Conservation (phyloP, 2,329 filamentous ascomycete species). For the Zasmidium citrigriseum region DNA sequence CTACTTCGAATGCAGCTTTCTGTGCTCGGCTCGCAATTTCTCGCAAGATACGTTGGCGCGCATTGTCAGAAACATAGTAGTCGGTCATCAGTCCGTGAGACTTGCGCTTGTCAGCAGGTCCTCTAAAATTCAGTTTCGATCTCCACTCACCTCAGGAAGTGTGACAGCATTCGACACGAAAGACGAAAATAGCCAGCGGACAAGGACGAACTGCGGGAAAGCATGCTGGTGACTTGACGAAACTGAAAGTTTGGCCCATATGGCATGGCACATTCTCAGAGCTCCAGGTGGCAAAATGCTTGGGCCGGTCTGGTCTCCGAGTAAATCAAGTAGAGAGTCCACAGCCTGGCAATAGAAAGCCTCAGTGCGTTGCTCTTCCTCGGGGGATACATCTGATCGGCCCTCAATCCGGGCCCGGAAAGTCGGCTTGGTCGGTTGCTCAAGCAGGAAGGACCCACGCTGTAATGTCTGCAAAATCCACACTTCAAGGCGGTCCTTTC, state of each 20-base stretch:
- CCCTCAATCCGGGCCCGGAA: constrained; percentile 69
- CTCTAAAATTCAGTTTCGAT: not conserved
- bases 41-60: constrained; percentile 71
- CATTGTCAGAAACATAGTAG: constrained; percentile 89
- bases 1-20: constrained; percentile 75
- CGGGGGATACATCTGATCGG: constrained; percentile 67
- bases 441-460: constrained; percentile 86
- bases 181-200: constrained; percentile 87
- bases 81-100: constrained; percentile 70
- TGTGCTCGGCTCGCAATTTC: constrained; percentile 80
- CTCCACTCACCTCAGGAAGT: constrained; percentile 72
- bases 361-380: constrained; percentile 79
- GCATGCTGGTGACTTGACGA: constrained; percentile 67
- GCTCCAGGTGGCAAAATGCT: constrained; percentile 86
- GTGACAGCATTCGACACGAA: constrained; percentile 83
- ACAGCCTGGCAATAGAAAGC: constrained; percentile 87
- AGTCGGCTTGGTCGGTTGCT: constrained; percentile 76
- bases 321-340: constrained; percentile 76
- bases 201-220: constrained; percentile 81
- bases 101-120: constrained; percentile 43
- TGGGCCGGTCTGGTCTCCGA: constrained; percentile 75
- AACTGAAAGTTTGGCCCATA: constrained; percentile 67
- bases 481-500: constrained; percentile 84
- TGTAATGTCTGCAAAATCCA: constrained; percentile 94
- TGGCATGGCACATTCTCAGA: constrained; percentile 79